Base-by-base conservation (phyloP, 1,284 basidiomycete genomes). In the Sanghuangporus sanghuang region DNA sequence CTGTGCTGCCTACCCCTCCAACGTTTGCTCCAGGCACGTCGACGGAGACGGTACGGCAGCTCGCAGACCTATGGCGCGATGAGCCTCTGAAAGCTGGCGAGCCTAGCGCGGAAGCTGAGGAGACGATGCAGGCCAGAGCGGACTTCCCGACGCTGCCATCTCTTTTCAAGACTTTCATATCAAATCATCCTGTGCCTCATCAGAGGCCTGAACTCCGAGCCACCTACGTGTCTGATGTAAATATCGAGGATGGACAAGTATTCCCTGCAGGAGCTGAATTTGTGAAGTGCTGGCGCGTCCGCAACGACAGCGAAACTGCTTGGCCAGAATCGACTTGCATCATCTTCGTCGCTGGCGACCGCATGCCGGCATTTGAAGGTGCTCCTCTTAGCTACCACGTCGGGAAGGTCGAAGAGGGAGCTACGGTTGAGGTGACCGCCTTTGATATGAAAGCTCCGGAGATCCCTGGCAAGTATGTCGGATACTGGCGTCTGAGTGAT, bases 251-350 rank as follows among this genome's bases (percentile, higher is more conserved):
- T 69, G 91, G 92, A 1, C 89, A 92, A 69, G 74, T 85, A 42
- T 88, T 94, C 69, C 89, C 90, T 50, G 86, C 91, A 6, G 92
- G 92, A 50, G 90, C 90, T 0, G 89, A 90, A 72, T 94, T 94
- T 69, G 83, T 91, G 59, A 93, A 94, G 75, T 84, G 84, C 23
- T 94, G 92, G 92, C 78, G 79, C 62, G 80, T 94, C 77, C 69
- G 78, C 49, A 94, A 93, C 69, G 80, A 80, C 65, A 86, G 91
- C 11, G 69, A 70, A 14, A 66, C 73, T 6, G 80, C 84, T 35
- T 94, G 92, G 92, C 89, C 90, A 1, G 78, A 79, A 46, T 74
- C 76, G 8, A 91, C 90, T 1, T 79, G 84, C 68, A 72, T 93
- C 35, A 79, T 82, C 12, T 92, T 87, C 69, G 84, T 89, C 59